Evolutionary conservation across 352 stramenopile species (phyloP), one percentile per base, ranked within the genome.

Genomic region (Thalassiosira hispida): DNA sequence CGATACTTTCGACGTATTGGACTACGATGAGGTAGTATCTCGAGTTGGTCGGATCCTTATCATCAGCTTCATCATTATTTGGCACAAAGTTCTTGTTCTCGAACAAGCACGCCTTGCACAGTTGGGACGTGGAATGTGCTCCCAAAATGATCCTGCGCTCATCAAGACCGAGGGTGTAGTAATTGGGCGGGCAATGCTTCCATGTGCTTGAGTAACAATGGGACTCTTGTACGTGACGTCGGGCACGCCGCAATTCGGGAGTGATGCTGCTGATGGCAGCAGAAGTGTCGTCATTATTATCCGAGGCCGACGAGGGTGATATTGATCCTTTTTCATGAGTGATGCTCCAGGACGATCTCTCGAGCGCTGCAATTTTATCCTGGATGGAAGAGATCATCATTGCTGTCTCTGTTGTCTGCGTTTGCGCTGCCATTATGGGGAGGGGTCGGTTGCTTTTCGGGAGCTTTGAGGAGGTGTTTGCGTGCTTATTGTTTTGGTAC

Each of bases 101-200:
- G 72, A 94, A 75, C 29, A 94, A 55, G 16, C 91, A 77, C 14
- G 77, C 77, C 68, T 94, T 94, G 65, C 86, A 92, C 7, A 93
- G 66, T 42, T 88, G 78, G 23, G 64, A 62, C 6, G 73, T 87
- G 1, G 71, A 73, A 11, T 76, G 35, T 5, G 79, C 81, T 7
- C 74, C 65, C 9, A 92, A 69, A 7, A 85, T 69, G 25, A 64
- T 40, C 14, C 73, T 78, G 27, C 89, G 79, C 77, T 92, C 31
- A 33, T 84, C 65, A 18, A 94, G 74, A 3, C 64, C 40, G 35
- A 74, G 77, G 23, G 44, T 59, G 53, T 94, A 94, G 61, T 94
- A 92, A 16, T 79, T 62, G n/a, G 76, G 20, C 1, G 85, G 84
- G 14, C 91, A 88, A 55, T 72, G 89, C 22, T 79, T 88, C 84